Conservation (phyloP, 1,284 basidiomycete genomes). For the Phlebopus sp. region DNA sequence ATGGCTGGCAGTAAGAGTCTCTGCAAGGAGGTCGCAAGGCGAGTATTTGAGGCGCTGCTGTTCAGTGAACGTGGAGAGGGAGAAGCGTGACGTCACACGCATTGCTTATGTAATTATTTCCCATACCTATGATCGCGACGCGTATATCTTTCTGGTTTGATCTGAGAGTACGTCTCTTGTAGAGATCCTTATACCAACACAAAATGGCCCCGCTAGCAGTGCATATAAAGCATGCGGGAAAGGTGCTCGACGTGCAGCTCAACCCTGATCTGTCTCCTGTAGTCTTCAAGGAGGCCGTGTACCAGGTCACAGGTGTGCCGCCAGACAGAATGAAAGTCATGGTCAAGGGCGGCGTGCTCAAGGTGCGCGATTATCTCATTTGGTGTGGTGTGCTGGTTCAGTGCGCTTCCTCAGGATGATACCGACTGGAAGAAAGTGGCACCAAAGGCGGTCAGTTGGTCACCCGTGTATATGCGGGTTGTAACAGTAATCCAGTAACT, state of each 20-base stretch:
- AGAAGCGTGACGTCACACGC: conserved; percentile 25
- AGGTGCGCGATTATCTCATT: conserved; percentile 46
- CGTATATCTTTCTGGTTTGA: conserved; percentile 14
- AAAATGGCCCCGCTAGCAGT: conserved; percentile 67
- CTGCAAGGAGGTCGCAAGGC: neutral
- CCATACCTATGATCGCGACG: conserved; percentile 29
- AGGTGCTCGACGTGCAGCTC: conserved; percentile 64
- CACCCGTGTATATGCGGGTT: conserved; percentile 1
- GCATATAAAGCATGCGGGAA: conserved; percentile 90
- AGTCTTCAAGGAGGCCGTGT: conserved; percentile 82
- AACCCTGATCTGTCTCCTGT: conserved; percentile 67
- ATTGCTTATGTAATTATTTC: conserved; percentile 25
- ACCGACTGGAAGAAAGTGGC: conserved; percentile 80
- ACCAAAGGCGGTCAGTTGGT: conserved; percentile 65
- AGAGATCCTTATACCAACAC: conserved; percentile 8
- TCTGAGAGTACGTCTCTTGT: neutral
- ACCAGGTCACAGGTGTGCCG: conserved; percentile 83
- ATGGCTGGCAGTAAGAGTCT: conserved; percentile 37
- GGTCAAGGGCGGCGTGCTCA: conserved; percentile 92
- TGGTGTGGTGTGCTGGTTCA: neutral
- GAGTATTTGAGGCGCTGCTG: neutral
- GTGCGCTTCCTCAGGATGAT: conserved; percentile 63
- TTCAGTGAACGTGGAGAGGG: conserved; percentile 14
- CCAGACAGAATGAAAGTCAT: conserved; percentile 95
- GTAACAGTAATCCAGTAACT: neutral